Evolutionary conservation across 805 yeast genomes (phyloP), one percentile per base, ranked within the genome.

Genomic region (Suhomyces sp.): DNA sequence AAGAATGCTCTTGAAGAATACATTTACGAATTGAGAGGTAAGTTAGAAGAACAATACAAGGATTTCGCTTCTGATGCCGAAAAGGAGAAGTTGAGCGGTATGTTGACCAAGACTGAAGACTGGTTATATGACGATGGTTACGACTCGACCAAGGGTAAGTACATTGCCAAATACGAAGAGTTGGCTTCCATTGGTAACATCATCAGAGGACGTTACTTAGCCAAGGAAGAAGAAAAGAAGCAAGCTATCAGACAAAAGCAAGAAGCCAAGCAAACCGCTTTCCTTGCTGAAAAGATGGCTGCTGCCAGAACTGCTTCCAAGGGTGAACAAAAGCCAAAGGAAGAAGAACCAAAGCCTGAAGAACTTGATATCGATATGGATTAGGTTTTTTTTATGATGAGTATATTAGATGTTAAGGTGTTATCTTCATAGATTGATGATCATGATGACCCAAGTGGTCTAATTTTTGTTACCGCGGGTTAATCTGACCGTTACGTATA

Each of bases 111-210:
- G 64, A 80, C 98, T 48, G 98, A 93, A 77, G 96, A 91, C 60
- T 93, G 99, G 99, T 79, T 93, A 57, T 93, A 93, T 68, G 95
- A 85, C 44, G 98, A 88, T 39, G 98, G 98, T 59, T 88, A 86
- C 61, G 99, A 93, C 65, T 79, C 97, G 45, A 76, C 90, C 57
- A 90, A 93, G 79, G 98, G 93, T 54, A 87, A 84, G 65, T 93
- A 91, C 76, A 82, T 95, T 68, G 98, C 98, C 58, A 90, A 86
- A 70, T 88, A 88, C 70, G 98, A 93, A 72, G 98, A 93, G 69
- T 81, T 93, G 58, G 95, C 96, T 29, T 77, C 95, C 27, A 73
- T 82, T 52, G 98, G 98, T 65, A 91, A 93, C 76, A 72, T 93
- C 51, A 88, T 93, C 69, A 85, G 82, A 72, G 98, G 96, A 56